Conservation (phyloP, 805 yeast genomes). For the Myxozyma neotropica region DNA sequence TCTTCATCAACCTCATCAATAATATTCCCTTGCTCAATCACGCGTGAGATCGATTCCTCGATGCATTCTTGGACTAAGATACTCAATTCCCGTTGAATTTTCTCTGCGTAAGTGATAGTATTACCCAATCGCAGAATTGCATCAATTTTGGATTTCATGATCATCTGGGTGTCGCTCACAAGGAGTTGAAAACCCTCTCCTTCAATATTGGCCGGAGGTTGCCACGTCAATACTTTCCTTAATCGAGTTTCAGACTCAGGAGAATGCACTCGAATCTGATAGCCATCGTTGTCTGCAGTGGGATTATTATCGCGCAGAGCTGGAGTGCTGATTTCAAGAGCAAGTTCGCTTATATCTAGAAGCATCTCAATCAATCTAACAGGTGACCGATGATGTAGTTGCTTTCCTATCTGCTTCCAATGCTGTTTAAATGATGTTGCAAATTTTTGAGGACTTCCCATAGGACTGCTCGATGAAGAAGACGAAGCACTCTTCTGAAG, state of each 20-base stretch:
- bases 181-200: constrained; percentile 67
- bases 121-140: constrained; percentile 71
- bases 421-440: constrained; percentile 9
- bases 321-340: constrained; percentile 73
- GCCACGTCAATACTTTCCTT: constrained; percentile 42
- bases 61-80: constrained; percentile 64
- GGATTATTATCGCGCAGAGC: constrained; percentile 47
- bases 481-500: constrained; percentile 4
- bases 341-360: constrained; percentile 70
- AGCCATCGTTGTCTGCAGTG: constrained; percentile 41
- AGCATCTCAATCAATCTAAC: constrained; percentile 43
- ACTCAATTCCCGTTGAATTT: constrained; percentile 78
- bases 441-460: constrained; percentile 1
- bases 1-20: constrained; percentile 33
- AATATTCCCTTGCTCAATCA: constrained; percentile 43
- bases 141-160: constrained; percentile 68
- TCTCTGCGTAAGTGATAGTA: constrained; percentile 71
- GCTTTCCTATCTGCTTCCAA: constrained; percentile 12
- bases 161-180: constrained; percentile 64
- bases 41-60: constrained; percentile 60
- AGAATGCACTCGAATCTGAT: constrained; percentile 37
- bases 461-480: background rate
- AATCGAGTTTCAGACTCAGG: constrained; percentile 42
- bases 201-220: constrained; percentile 53
- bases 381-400: constrained; percentile 23